A percentile compares a stretch with the other conserved stretches of the same genome.
Conservation (phyloP, 2,329 filamentous ascomycete genomes). For the Pseudogymnoascus sp. region DNA sequence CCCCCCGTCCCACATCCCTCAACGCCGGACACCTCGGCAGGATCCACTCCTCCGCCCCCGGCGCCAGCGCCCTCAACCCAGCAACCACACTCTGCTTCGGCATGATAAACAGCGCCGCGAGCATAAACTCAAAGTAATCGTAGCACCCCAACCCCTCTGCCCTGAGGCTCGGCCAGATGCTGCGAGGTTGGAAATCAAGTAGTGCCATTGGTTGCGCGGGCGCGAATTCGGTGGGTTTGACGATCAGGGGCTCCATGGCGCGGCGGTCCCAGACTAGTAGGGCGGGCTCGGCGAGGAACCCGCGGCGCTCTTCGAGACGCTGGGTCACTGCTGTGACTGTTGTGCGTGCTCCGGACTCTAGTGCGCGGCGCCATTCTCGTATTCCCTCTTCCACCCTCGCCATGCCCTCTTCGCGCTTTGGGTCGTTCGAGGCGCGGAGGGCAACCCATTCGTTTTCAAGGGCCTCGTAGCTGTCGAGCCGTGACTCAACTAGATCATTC, state of each 20-base stretch:
- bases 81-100: constrained; percentile 33
- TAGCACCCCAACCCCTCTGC: constrained; percentile 31
- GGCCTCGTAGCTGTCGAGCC: background rate
- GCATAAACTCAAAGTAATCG: constrained; percentile 48
- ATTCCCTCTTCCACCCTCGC: constrained; percentile 18
- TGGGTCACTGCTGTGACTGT: background rate
- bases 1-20: constrained; percentile 41
- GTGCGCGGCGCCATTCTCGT: constrained; percentile 19
- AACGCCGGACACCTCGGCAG: constrained; percentile 42
- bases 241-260: constrained; percentile 59
- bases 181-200: constrained; percentile 59
- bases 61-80: constrained; percentile 47
- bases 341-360: background rate
- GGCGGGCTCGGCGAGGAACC: constrained; percentile 43
- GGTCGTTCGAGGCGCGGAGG: background rate
- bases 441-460: background rate
- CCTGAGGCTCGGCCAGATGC: constrained; percentile 42
- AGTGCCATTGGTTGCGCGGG: constrained; percentile 52
- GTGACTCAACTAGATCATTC: background rate
- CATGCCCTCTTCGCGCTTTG: constrained; percentile 18
- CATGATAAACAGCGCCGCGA: constrained; percentile 34
- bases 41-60: constrained; percentile 52
- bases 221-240: constrained; percentile 55
- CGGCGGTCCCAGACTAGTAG: constrained; percentile 63
- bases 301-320: constrained; percentile 47